Evolutionary conservation across 2,329 filamentous ascomycete species (phyloP), one percentile per base, ranked within the genome.

Genomic region (Stachybotrys chlorohalonatus): DNA sequence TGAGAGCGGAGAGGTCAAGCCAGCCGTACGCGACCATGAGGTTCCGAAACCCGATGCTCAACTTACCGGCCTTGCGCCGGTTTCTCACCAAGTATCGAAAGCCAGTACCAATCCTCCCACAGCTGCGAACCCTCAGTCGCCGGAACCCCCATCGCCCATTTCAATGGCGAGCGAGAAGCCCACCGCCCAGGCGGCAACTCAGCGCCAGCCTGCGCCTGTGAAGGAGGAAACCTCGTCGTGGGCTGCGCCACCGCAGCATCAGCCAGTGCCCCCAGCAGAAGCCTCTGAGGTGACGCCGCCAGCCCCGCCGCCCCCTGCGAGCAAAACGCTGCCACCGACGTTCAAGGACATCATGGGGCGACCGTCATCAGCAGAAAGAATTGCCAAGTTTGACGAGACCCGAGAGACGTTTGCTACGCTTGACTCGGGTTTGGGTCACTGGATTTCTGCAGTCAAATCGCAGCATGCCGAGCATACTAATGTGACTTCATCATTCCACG

Each of bases 271-370:
- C 36, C 36, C 36, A 3, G 9, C 36, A 42, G 36, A 42, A 9
- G 36, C 36, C 13, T 42, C 13, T 9, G 3, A 42, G 36, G 36
- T 13, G 36, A 24, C 24, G 24, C 24, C 4, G 2, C 36, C 36
- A 42, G 9, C 36, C 36, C 36, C 36, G 36, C 13, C 36, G 13
- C 9, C 36, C 13, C 13, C 36, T 42, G 36, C 36, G 13, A 42
- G 13, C 36, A 42, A 42, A 42, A 17, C 51, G 51, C 5, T 13
- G 24, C 52, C 57, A 49, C 58, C 64, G 11, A 75, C 80, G 1
- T 92, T 95, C 70, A 82, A 85, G 52, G 87, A 95, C 55, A 95
- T 96, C 57, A 77, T 90, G 62, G 83, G 81, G 8, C 77, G 94
- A 52, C 77, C 81, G 15, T 82, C 81, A 2, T 70, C 84, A 0